Conservation (phyloP, 2,329 filamentous ascomycete genomes). For the Penicillium brevicompactum region DNA sequence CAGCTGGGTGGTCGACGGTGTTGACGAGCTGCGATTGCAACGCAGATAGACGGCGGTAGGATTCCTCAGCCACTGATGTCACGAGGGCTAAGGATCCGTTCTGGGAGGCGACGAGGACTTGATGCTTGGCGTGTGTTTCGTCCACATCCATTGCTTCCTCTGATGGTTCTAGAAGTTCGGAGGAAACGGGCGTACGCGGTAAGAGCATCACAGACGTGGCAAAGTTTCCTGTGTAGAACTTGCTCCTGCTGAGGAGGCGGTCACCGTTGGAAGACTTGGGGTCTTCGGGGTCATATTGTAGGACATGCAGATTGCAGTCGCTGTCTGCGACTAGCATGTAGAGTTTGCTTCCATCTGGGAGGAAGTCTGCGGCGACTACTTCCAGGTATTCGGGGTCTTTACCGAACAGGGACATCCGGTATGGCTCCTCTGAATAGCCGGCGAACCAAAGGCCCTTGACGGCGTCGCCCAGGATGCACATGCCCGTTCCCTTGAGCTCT, state of each 20-base stretch:
- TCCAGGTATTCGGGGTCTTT: constrained; percentile 80
- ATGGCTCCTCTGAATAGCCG: constrained; percentile 95
- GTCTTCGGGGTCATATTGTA: constrained; percentile 95
- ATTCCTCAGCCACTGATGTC: constrained; percentile 73
- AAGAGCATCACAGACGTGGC: constrained; percentile 75
- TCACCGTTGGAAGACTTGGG: constrained; percentile 90
- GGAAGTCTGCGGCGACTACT: constrained; percentile 79
- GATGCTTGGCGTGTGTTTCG: constrained; percentile 39
- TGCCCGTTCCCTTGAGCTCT: constrained; percentile 77
- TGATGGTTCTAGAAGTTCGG: constrained; percentile 37
- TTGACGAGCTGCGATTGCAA: constrained; percentile 78
- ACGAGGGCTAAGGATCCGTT: constrained; percentile 78
- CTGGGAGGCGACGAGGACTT: constrained; percentile 70
- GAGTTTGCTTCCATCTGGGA: constrained; percentile 81
- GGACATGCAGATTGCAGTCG: constrained; percentile 80
- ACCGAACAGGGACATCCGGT: constrained; percentile 89
- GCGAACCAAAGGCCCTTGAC: constrained; percentile 96
- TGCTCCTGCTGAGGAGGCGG: constrained; percentile 80
- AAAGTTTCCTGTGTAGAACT: constrained; percentile 83
- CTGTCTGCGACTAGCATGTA: constrained; percentile 82
- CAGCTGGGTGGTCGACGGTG: constrained; percentile 73
- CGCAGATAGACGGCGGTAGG: constrained; percentile 81
- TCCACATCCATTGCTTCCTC: constrained; percentile 44
- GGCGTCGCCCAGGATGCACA: constrained; percentile 86
- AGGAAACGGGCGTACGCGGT: constrained; percentile 62